Conservation (phyloP, 2,329 filamentous ascomycete genomes). For the Geoglossum cookeanum region DNA sequence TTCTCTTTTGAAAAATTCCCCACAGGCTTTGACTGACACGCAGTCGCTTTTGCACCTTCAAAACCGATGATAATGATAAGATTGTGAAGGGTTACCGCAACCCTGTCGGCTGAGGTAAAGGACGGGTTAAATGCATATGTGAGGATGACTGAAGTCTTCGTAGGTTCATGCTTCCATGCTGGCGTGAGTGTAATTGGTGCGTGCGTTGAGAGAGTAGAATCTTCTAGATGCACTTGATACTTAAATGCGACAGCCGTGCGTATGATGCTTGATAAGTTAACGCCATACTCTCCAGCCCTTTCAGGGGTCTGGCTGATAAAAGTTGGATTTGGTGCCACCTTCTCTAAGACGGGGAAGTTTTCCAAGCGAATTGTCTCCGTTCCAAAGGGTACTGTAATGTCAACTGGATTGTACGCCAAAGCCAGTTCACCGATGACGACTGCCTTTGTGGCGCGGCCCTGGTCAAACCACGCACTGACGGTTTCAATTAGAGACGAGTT, state of each 20-base stretch:
- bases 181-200: slow-evolving; percentile 57
- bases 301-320: slow-evolving; percentile 57
- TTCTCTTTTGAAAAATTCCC: slow-evolving; percentile 66
- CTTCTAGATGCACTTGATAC: slow-evolving; percentile 65
- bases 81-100: slow-evolving; percentile 46
- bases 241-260: slow-evolving; percentile 73
- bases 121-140: slow-evolving; percentile 68
- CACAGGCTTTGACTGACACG: slow-evolving; percentile 57
- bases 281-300: slow-evolving; percentile 58
- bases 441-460: slow-evolving; percentile 48
- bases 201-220: slow-evolving; percentile 33
- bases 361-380: slow-evolving; percentile 60
- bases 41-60: slow-evolving; percentile 42
- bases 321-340: slow-evolving; percentile 81
- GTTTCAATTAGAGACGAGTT: slow-evolving; percentile 84
- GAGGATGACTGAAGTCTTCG: slow-evolving; percentile 71
- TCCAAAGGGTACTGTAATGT: slow-evolving; percentile 23
- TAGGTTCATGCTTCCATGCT: slow-evolving; percentile 65
- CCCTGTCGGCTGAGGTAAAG: slow-evolving; percentile 29
- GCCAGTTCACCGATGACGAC: slow-evolving; percentile 79
- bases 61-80: slow-evolving; percentile 55
- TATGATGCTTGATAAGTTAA: slow-evolving; percentile 52
- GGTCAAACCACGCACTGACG: slow-evolving; percentile 67
- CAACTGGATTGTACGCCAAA: slow-evolving; percentile 53
- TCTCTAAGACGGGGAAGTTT: slow-evolving; percentile 74